Evolutionary conservation across 306 rosid genomes (phyloP).

Genomic region (Quercus parvula): DNA sequence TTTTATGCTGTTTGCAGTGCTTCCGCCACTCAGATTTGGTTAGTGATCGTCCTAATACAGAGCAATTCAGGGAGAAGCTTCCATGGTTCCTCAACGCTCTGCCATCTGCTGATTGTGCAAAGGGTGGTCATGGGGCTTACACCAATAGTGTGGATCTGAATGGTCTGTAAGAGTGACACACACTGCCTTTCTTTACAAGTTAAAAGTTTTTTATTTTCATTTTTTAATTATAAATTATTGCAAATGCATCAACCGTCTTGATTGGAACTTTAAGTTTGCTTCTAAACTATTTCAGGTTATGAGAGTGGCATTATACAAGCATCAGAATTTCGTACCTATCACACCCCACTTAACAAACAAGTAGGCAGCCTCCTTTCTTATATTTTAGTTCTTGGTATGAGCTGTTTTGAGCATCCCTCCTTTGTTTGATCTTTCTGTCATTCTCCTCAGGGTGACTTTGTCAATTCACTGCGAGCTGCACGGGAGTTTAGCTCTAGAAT

Average conservation of each 20-base stretch:
- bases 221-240: neutral
- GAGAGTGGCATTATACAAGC: constrained; percentile 73
- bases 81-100: constrained; percentile 97
- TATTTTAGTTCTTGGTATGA: constrained; percentile 16
- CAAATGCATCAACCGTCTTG: neutral
- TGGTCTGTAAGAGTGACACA: constrained; percentile 44
- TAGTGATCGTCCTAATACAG: constrained; percentile 86
- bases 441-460: constrained; percentile 76
- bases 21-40: constrained; percentile 92
- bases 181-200: neutral
- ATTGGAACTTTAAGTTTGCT: constrained; percentile 12
- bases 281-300: constrained; percentile 58
- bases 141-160: constrained; percentile 89
- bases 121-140: constrained; percentile 99
- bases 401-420: neutral
- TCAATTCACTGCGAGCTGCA: constrained; percentile 80
- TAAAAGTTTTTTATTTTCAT: neutral
- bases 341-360: constrained; percentile 84
- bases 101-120: constrained; percentile 99
- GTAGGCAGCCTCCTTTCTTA: constrained; percentile 41
- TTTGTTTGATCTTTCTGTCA: constrained; percentile 29
- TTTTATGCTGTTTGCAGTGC: constrained; percentile 62
- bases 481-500: constrained; percentile 73
- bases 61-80: constrained; percentile 88
- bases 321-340: constrained; percentile 95